Base-by-base conservation (phyloP, 495 filamentous ascomycete species). In the Bacidia gigantensis region DNA sequence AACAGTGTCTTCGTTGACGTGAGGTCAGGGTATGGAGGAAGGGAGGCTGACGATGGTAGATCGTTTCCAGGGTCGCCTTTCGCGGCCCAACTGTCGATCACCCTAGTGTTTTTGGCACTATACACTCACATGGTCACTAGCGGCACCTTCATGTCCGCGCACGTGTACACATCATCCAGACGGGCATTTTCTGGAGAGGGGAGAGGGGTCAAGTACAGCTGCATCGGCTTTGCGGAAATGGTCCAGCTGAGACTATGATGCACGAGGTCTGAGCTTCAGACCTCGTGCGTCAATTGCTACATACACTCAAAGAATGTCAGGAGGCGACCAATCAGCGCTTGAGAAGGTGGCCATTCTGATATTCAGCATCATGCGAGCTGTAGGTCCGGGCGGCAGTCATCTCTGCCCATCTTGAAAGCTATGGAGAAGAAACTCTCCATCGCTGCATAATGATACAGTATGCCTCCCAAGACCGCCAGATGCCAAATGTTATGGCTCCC, bases 401-500 rank as follows among this genome's bases (percentile, higher is more conserved):
- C 70, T 53, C 68, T 55, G 26, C 84, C 87, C 44, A 87, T 72
- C 53, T 69, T 62, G 67, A 95, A 95, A n/a, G 92, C 92, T 40
- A 73, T 72, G 0, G 83, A 70, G 59, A 99, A 99, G 60, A 99
- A 88, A 44, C 87, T 79, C 61, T 95, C 86, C 92, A 99, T 97
- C 22, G 92, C 92, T 22, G 74, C 71, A 64, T 96, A 99, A 68
- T 99, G 92, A 64, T 90, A 97, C 3, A 97, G 66, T 45, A 99
- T 99, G n/a, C 92, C 92, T 18, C 89, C 86, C 23, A 99, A 67
- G 22, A 99, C 92, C 20, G 93, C 93, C 39, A 95, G 65, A 66
- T 99, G 92, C 92, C 93, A 99, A 22, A 97, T 79, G 67, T 99
- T 99, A 67, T 99, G 92, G 64, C 83, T 88, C 46, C 85, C 87